Conservation (phyloP, 495 filamentous ascomycete genomes). For the Talaromyces borbonicus region DNA sequence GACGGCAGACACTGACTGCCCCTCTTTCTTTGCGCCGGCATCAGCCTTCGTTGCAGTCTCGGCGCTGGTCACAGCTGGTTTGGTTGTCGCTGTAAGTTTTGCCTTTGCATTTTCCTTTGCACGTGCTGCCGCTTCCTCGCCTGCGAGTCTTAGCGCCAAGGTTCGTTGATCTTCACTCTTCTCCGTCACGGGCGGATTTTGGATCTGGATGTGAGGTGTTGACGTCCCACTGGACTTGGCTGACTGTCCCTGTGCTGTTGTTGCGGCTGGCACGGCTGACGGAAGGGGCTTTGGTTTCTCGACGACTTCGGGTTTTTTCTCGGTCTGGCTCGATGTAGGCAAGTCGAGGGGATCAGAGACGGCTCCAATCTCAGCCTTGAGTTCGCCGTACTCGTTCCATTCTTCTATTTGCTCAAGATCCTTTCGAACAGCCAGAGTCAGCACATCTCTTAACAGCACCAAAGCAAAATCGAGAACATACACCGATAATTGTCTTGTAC, state of each 20-base stretch:
- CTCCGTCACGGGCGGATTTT: conserved; percentile 29
- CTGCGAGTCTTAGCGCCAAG: conserved; percentile 52
- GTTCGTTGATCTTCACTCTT: conserved; percentile 31
- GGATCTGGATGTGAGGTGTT: conserved; percentile 27
- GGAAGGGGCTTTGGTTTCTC: conserved; percentile 16
- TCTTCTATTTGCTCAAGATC: conserved; percentile 92
- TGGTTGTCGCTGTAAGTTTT: conserved; percentile 9
- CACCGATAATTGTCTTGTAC: conserved; percentile 75
- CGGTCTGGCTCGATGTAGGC: conserved; percentile 38
- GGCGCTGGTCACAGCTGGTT: conserved; percentile 9
- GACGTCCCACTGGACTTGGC: conserved; percentile 22
- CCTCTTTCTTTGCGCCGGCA: conserved; percentile 7
- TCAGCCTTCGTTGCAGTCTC: conserved; percentile 11
- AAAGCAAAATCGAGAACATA: conserved; percentile 36
- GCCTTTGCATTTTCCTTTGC: conserved; percentile 27
- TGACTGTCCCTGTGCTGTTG: conserved; percentile 21
- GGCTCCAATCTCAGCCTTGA: conserved; percentile 67
- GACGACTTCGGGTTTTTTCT: conserved; percentile 29
- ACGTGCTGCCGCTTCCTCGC: conserved; percentile 61
- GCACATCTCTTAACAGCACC: neutral
- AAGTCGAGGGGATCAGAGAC: conserved; percentile 28
- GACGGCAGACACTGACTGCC: conserved; percentile 3
- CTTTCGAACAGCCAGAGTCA: conserved; percentile 43
- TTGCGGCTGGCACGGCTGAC: conserved; percentile 25
- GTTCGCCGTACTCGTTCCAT: conserved; percentile 97